Conservation (phyloP, 2,329 filamentous ascomycete species). For the Lecanicillium sp. region DNA sequence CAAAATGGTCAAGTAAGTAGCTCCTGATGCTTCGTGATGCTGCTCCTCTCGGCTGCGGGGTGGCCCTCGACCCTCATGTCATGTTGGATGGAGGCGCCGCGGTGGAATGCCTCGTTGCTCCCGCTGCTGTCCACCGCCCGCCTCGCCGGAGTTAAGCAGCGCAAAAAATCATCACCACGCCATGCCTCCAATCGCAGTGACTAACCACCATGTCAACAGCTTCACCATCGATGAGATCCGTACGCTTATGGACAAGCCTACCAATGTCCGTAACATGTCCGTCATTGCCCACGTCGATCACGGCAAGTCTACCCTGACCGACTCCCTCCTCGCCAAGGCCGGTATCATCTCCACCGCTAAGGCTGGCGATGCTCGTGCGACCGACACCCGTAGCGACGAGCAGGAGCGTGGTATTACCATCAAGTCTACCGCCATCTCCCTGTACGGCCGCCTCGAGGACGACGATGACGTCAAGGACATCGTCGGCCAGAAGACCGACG, state of each 20-base stretch:
- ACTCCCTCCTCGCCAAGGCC: constrained; percentile 97
- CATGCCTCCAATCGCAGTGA: neutral
- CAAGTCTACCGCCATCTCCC: constrained; percentile 99
- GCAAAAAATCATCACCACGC: constrained; percentile 5
- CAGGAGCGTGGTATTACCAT: constrained; percentile 99
- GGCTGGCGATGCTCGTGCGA: constrained; percentile 92
- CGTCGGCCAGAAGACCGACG: constrained; percentile 75
- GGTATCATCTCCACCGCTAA: constrained; percentile 99
- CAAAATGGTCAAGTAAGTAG: constrained; percentile 99
- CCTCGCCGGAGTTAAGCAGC: neutral
- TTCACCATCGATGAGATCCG: constrained; percentile 97
- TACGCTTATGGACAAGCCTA: constrained; percentile 69
- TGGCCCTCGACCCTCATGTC: too few species aligned
- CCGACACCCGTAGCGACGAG: constrained; percentile 94
- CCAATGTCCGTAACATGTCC: constrained; percentile 89
- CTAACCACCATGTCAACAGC: constrained; percentile 41
- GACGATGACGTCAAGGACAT: constrained; percentile 93
- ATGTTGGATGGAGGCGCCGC: too few species aligned
- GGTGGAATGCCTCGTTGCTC: neutral
- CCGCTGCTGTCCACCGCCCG: neutral
- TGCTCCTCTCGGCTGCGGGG: neutral
- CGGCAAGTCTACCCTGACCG: constrained; percentile 99
- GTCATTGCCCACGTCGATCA: constrained; percentile 99
- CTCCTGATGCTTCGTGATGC: constrained; percentile 7
- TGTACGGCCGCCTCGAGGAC: constrained; percentile 78